phyloP scores from a whole-genome alignment of 129 eudicot genomes.

The Tagetes erecta region DNA sequence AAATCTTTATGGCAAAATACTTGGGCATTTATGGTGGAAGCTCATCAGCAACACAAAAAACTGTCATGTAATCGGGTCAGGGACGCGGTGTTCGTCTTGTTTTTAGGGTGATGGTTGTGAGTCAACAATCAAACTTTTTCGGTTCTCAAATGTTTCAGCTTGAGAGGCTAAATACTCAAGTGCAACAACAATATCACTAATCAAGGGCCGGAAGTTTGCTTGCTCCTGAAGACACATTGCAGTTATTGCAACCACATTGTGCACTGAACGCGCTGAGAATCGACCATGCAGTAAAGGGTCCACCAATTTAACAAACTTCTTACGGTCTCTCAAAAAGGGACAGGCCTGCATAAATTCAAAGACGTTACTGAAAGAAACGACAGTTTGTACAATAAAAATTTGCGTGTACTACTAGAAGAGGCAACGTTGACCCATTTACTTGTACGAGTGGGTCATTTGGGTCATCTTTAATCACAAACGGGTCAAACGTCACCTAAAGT shows the following conservation, averaged over 20 bases:
- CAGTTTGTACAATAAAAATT: background rate
- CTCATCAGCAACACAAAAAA: background rate
- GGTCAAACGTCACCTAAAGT: background rate
- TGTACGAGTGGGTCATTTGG: background rate
- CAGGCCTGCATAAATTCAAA: conserved; percentile 45
- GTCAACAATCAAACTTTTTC: conserved; percentile 27
- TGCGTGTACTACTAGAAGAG: background rate
- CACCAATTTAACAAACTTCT: conserved; percentile 57
- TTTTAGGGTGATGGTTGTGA: conserved; percentile 35
- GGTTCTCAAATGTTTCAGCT: conserved; percentile 40
- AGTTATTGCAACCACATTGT: conserved; percentile 64
- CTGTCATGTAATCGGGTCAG: conserved; percentile 8
- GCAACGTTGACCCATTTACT: background rate
- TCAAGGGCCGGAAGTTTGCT: conserved; percentile 65
- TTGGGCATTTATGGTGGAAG: background rate
- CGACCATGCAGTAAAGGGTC: conserved; percentile 66
- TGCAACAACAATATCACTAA: conserved; percentile 73
- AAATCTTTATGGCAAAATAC: background rate
- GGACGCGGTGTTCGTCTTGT: conserved; percentile 9
- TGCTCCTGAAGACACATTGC: conserved; percentile 85
- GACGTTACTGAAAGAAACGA: background rate
- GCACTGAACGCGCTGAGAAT: conserved; percentile 48
- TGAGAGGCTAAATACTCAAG: conserved; percentile 71
- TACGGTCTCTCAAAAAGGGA: conserved; percentile 63
- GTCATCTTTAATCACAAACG: background rate